Percentiles rank a stretch among this genome's conserved stretches.
Evolutionary conservation across 2,329 filamentous ascomycete genomes (phyloP).

Genomic region (Aspergillus tubingensis): DNA sequence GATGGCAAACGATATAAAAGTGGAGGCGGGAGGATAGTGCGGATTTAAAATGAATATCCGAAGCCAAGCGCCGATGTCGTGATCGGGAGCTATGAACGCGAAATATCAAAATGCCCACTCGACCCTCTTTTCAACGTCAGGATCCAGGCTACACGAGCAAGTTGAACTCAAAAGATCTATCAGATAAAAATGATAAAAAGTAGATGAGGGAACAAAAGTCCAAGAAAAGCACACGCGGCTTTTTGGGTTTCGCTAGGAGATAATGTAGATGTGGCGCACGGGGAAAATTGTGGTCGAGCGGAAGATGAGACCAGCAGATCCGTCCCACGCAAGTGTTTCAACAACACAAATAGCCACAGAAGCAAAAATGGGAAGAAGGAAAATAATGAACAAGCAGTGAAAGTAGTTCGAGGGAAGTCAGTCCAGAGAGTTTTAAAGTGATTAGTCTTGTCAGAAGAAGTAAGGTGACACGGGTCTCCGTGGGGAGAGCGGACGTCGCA

Average conservation of each 20-base stretch:
- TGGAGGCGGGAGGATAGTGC: slow-evolving; percentile 8
- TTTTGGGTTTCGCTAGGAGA: neutral
- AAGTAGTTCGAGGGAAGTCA: slow-evolving; percentile 3
- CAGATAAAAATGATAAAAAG: neutral
- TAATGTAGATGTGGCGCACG: slow-evolving; percentile 4
- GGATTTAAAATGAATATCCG: slow-evolving; percentile 20
- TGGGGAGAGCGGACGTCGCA: slow-evolving; percentile 12
- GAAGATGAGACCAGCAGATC: neutral
- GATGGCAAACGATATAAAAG: slow-evolving; percentile 13
- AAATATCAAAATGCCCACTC: slow-evolving; percentile 22
- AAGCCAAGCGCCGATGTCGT: slow-evolving; percentile 32
- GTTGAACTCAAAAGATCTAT: neutral
- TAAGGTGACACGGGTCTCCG: slow-evolving; percentile 14
- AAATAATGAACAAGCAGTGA: slow-evolving; percentile 13
- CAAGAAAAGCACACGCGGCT: slow-evolving; percentile 4
- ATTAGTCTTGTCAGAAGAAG: slow-evolving; percentile 13
- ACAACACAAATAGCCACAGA: neutral
- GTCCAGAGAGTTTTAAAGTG: slow-evolving; percentile 12
- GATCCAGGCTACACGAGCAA: slow-evolving; percentile 8
- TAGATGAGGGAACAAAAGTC: neutral
- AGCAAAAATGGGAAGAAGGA: slow-evolving; percentile 8
- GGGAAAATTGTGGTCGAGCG: neutral
- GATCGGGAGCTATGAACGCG: slow-evolving; percentile 27
- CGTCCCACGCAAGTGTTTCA: neutral
- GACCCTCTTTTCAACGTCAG: neutral